A percentile compares a stretch with the other conserved stretches of the same genome.
These are phyloP conservation scores for Flaveria ramosissima DNA, from an alignment of 129 eudicot species.

Conservation along the genomic window DNA sequence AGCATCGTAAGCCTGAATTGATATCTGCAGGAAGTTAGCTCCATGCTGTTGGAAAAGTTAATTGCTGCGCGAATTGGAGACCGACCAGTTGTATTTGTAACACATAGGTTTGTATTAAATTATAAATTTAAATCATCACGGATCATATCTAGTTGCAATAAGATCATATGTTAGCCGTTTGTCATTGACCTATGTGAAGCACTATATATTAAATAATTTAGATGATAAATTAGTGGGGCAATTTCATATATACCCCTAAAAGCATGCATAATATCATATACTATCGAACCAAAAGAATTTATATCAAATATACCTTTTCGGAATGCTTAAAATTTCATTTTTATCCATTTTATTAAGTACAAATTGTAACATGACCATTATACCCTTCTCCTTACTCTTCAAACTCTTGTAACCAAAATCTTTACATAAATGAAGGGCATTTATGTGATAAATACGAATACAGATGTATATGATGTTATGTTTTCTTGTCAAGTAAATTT, in stretches of 20 bases:
- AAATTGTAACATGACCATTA: background rate
- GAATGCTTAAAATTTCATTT: background rate
- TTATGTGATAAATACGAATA: background rate
- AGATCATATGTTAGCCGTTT: constrained; percentile 18
- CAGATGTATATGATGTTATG: background rate
- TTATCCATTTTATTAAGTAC: background rate
- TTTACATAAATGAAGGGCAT: background rate
- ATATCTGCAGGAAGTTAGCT: constrained; percentile 84
- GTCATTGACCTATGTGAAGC: constrained; percentile 3
- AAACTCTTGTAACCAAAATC: background rate
- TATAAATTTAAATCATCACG: background rate
- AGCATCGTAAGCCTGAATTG: background rate
- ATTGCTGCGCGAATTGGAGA: constrained; percentile 88
- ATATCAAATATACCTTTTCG: background rate
- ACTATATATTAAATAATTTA: background rate
- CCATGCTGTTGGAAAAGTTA: constrained; percentile 88
- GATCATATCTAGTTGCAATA: constrained; percentile 1
- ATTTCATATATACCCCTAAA: background rate
- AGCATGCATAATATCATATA: background rate
- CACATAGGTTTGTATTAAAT: constrained; percentile 67
- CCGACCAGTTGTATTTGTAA: constrained; percentile 87
- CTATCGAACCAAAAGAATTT: background rate
- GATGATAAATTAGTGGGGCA: background rate
- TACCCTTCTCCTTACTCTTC: background rate
- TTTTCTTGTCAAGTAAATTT: background rate